Conservation (phyloP, 306 rosid genomes). For the Macrotyloma uniflorum region DNA sequence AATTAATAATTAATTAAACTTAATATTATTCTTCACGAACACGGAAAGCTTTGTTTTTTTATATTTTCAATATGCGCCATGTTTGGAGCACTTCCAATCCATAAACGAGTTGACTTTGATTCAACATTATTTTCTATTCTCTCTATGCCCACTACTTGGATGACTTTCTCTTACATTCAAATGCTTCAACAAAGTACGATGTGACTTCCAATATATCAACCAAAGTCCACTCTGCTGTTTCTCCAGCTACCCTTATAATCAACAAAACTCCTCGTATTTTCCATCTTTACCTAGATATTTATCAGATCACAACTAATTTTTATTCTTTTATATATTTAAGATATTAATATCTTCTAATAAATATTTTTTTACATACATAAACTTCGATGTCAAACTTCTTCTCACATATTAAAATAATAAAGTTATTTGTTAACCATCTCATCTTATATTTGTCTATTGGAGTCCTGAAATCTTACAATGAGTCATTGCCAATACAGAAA, state of each 20-base stretch:
- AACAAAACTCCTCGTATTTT: neutral
- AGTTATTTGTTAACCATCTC: neutral
- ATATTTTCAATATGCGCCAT: conserved; percentile 41
- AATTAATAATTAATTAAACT: neutral
- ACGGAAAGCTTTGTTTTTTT: conserved; percentile 31
- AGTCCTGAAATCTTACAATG: too few species aligned
- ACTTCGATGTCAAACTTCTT: neutral
- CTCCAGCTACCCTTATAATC: neutral
- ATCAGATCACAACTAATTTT: neutral
- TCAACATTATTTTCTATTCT: neutral
- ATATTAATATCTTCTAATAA: too few species aligned
- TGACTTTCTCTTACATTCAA: conserved; percentile 33
- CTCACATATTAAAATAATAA: neutral
- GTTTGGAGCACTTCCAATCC: conserved; percentile 41
- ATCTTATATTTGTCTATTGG: neutral
- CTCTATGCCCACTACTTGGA: conserved; percentile 1
- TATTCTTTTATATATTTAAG: too few species aligned
- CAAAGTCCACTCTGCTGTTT: conserved; percentile 37
- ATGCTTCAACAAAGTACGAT: conserved; percentile 29
- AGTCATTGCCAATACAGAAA: too few species aligned
- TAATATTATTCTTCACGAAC: conserved; percentile 15
- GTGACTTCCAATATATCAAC: conserved; percentile 35
- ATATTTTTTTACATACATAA: too few species aligned
- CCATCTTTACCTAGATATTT: neutral
- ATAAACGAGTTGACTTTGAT: conserved; percentile 43